Percentiles rank a stretch among this genome's conserved stretches.
Conservation (phyloP, 768 basidiomycete genomes). For the Favolaschia claudopus region DNA sequence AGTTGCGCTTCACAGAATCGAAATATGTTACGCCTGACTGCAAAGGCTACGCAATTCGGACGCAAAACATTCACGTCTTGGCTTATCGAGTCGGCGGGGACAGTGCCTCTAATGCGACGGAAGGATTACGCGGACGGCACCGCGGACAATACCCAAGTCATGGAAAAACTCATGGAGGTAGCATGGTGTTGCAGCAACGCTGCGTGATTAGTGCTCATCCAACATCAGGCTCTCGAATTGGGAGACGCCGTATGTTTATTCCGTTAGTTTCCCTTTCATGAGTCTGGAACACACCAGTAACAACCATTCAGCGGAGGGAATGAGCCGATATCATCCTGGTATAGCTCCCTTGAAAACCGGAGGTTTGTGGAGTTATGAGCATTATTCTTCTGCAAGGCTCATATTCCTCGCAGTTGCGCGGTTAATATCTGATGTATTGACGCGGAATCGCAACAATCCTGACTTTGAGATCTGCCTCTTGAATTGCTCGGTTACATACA, state of each 20-base stretch:
- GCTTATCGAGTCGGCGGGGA: constrained; percentile 90
- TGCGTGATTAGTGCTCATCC: constrained; percentile 15
- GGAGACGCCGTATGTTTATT: constrained; percentile 87
- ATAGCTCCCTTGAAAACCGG: constrained; percentile 90
- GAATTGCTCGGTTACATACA: constrained; percentile 86
- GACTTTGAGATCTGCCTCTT: constrained; percentile 77
- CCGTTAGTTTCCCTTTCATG: no score
- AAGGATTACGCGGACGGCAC: constrained; percentile 67
- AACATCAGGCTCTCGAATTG: constrained; percentile 67
- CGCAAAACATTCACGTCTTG: constrained; percentile 86
- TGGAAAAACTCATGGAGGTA: constrained; percentile 76
- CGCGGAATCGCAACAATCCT: constrained; percentile 69
- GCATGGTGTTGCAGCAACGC: background rate
- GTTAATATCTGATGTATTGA: constrained; percentile 79
- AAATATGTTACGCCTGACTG: constrained; percentile 83
- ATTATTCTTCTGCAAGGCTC: background rate
- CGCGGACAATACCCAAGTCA: constrained; percentile 70
- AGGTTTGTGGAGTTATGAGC: constrained; percentile 46
- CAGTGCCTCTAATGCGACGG: constrained; percentile 80
- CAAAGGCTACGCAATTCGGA: constrained; percentile 89
- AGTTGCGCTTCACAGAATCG: constrained; percentile 62
- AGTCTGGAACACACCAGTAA: no score
- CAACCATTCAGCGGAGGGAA: no score
- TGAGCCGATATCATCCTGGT: constrained; percentile 83
- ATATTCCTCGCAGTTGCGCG: constrained; percentile 65